phyloP scores from a whole-genome alignment of 2,329 filamentous ascomycete genomes.

The Colletotrichum salicis region DNA sequence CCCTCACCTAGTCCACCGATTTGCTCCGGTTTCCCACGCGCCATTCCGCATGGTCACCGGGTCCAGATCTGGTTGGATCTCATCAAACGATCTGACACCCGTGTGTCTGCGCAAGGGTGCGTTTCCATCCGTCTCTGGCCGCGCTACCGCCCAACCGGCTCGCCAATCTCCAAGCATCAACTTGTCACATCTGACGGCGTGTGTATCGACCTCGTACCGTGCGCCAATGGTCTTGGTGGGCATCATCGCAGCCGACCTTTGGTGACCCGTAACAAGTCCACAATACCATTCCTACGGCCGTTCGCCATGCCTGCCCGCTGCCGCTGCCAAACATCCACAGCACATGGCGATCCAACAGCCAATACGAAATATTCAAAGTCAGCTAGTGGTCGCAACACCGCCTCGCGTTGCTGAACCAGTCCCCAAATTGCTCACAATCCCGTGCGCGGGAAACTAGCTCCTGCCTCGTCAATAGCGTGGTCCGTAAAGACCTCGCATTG shows the following conservation, averaged over 20 bases:
- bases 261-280: constrained; percentile 10
- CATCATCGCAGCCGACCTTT: neutral
- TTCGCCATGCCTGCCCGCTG: constrained; percentile 17
- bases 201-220: constrained; percentile 25
- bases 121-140: constrained; percentile 10
- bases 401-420: constrained; percentile 18
- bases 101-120: constrained; percentile 30
- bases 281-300: constrained; percentile 8
- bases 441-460: constrained; percentile 14
- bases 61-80: constrained; percentile 34
- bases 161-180: constrained; percentile 28
- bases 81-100: constrained; percentile 35
- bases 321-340: constrained; percentile 21
- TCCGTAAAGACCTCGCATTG: constrained; percentile 13
- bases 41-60: constrained; percentile 30
- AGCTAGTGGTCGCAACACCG: constrained; percentile 4
- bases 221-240: constrained; percentile 13
- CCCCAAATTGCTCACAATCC: constrained; percentile 16
- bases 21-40: constrained; percentile 24
- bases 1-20: constrained; percentile 5
- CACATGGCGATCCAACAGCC: constrained; percentile 7
- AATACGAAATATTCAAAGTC: constrained; percentile 20
- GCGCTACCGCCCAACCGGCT: constrained; percentile 26
- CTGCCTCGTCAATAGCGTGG: constrained; percentile 19
- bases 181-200: constrained; percentile 24